Evolutionary conservation across 2,329 filamentous ascomycete species (phyloP).

Genomic region (Exophiala xenobiotica): DNA sequence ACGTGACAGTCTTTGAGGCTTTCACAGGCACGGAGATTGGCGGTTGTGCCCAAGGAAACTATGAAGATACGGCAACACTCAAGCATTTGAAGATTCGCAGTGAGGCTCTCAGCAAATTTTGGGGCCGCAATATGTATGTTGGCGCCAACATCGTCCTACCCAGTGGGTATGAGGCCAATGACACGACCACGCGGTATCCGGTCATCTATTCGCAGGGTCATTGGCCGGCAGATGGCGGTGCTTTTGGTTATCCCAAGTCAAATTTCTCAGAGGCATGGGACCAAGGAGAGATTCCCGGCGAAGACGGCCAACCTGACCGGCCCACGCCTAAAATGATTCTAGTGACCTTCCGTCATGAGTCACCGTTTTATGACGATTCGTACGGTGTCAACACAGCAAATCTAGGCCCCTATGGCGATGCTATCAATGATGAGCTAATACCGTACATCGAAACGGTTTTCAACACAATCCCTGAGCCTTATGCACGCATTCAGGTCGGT

Average conservation of each 20-base stretch:
- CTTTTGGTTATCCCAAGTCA: slow-evolving; percentile 15
- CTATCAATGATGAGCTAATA: slow-evolving; percentile 15
- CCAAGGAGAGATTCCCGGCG: slow-evolving; percentile 6
- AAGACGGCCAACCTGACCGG: slow-evolving; percentile 3
- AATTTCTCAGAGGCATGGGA: slow-evolving; percentile 18
- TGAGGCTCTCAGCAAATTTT: slow-evolving; percentile 18
- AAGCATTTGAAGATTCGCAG: slow-evolving; percentile 21
- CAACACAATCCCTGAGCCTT: slow-evolving; percentile 16
- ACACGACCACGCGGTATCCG: slow-evolving; percentile 13
- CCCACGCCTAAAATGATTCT: slow-evolving; percentile 10
- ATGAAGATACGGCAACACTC: slow-evolving; percentile 12
- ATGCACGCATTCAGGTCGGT: slow-evolving; percentile 17
- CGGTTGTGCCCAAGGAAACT: slow-evolving; percentile 16
- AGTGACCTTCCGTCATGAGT: slow-evolving; percentile 12
- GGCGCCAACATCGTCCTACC: slow-evolving; percentile 17
- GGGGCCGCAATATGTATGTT: slow-evolving; percentile 18
- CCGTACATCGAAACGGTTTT: slow-evolving; percentile 15
- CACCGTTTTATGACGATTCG: slow-evolving; percentile 12
- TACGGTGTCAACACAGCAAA: slow-evolving; percentile 15
- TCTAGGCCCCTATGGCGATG: slow-evolving; percentile 6
- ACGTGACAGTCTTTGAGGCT: slow-evolving; percentile 6
- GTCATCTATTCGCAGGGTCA: slow-evolving; percentile 20
- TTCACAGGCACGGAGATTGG: slow-evolving; percentile 14
- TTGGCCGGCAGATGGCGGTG: slow-evolving; percentile 7
- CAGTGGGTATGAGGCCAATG: slow-evolving; percentile 11